Base-by-base conservation (phyloP, 345 rosid genomes). In the Schrenkiella parvula region DNA sequence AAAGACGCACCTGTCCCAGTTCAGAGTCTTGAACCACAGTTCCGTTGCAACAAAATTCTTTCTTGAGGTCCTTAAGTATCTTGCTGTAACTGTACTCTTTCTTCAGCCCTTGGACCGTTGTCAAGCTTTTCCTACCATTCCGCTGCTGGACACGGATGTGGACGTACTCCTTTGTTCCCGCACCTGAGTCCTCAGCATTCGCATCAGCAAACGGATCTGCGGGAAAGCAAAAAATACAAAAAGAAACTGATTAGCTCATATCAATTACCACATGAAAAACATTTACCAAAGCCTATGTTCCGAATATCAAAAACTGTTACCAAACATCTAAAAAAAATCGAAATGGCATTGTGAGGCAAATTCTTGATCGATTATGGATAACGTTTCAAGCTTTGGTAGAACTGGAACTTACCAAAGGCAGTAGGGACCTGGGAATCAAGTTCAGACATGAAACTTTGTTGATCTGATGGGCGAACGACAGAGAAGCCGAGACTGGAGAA, bases 21-120 rank as follows among this genome's bases (percentile, higher is more conserved):
- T 90, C 93, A 34, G 89, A 79, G 79, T 90, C 96, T 80, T 88
- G 88, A 22, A 90, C 96, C 10, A 90, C 96, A 5, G 93, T 90
- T 23, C 96, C 96, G 72, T 77, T 77, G 72, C 80, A 77, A 57
- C 80, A 77, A 14, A 77, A 77, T 25, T 77, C 80, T 43, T 84
- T 89, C 88, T 89, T 89, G 54, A 89, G 88, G 79, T 90, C 96
- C 74, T 90, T 90, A 51, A 90, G 91, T 66, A 89, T 89, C 85
- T 87, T 89, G 81, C 66, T 85, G 52, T 89, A 89, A 80, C 92
- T 87, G 75, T 80, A 90, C 46, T 88, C 89, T 68, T 90, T 88
- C 84, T 88, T 90, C 82, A 90, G 78, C 32, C 92, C 95, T 74
- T 87, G 92, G 41, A 89, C 90, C 6, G 90, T 89, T 23, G 92